These are phyloP conservation scores for Maudiozyma turicensis DNA, from an alignment of 805 yeast genomes.

Conservation along the genomic window DNA sequence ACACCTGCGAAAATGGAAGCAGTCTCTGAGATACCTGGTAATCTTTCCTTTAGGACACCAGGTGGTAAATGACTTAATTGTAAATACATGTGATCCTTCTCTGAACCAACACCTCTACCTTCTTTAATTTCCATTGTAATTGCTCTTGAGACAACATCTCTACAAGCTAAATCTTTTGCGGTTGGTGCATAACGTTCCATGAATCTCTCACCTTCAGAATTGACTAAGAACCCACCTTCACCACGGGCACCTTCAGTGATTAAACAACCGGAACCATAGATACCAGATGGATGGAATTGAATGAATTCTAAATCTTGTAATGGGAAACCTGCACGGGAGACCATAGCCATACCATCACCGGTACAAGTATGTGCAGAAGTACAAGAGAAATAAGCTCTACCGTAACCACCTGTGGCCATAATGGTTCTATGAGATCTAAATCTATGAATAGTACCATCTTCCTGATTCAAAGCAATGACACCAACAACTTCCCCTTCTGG, in stretches of 20 bases:
- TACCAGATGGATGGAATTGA: constrained; percentile 99
- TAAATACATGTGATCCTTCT: constrained; percentile 88
- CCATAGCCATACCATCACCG: constrained; percentile 99
- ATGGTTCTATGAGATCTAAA: constrained; percentile 95
- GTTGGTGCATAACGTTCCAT: constrained; percentile 99
- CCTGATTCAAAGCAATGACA: constrained; percentile 95
- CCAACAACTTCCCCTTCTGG: constrained; percentile 95
- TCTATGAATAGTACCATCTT: constrained; percentile 96
- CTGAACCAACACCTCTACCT: constrained; percentile 98
- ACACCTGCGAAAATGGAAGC: constrained; percentile 98
- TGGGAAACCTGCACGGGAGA: constrained; percentile 95
- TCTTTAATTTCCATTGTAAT: constrained; percentile 97
- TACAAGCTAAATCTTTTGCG: constrained; percentile 95
- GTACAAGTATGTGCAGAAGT: constrained; percentile 99
- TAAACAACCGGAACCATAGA: constrained; percentile 97
- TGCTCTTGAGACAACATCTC: constrained; percentile 97
- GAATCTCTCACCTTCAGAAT: constrained; percentile 97
- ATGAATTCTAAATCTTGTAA: constrained; percentile 95
- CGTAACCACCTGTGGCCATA: constrained; percentile 98
- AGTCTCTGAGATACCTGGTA: constrained; percentile 98
- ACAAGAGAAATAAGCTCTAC: constrained; percentile 97
- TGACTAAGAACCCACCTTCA: constrained; percentile 96
- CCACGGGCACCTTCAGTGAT: constrained; percentile 99
- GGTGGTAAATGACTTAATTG: constrained; percentile 94
- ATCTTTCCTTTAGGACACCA: constrained; percentile 81